A percentile compares a stretch with the other conserved stretches of the same genome.
These are phyloP conservation scores for Aspergillus funiculosus DNA, from an alignment of 495 filamentous ascomycete species.

Conservation along the genomic window DNA sequence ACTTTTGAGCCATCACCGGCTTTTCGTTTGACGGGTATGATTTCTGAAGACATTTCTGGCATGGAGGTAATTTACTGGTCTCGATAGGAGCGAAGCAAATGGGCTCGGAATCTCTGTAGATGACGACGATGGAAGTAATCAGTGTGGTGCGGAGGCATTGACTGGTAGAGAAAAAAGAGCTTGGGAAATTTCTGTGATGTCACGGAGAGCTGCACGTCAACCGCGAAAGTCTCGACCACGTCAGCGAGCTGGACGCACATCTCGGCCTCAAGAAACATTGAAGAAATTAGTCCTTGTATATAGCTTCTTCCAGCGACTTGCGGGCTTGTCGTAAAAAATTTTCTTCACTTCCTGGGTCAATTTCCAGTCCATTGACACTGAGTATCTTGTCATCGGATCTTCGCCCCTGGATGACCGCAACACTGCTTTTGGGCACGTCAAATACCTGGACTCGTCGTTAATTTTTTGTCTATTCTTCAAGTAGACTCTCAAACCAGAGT, in stretches of 20 bases:
- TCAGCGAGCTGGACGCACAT: too few species aligned
- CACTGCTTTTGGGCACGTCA: slow-evolving; percentile 55
- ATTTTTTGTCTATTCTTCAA: background rate
- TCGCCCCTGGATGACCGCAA: slow-evolving; percentile 57
- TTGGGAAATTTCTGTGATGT: slow-evolving; percentile 19
- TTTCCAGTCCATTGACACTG: slow-evolving; percentile 28
- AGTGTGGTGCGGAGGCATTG: too few species aligned
- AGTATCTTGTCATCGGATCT: slow-evolving; percentile 60
- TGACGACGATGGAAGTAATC: too few species aligned
- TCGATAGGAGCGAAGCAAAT: too few species aligned
- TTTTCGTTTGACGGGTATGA: slow-evolving; percentile 30
- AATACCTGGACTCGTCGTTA: slow-evolving; percentile 36
- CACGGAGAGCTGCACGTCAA: slow-evolving; percentile 9
- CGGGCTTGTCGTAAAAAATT: slow-evolving; percentile 22
- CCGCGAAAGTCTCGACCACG: background rate
- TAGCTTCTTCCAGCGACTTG: slow-evolving; percentile 10
- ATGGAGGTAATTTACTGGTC: background rate
- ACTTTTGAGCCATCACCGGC: slow-evolving; percentile 18
- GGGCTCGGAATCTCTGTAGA: too few species aligned
- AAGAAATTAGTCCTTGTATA: slow-evolving; percentile 8
- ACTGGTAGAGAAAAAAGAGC: slow-evolving; percentile 11
- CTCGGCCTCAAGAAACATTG: background rate
- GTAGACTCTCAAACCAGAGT: too few species aligned
- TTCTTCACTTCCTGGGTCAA: slow-evolving; percentile 26
- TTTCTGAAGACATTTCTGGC: background rate